Percentiles rank a stretch among this genome's conserved stretches.
These are phyloP conservation scores for Erysimum pusillum DNA, from an alignment of 441 rosid genomes.

Conservation along the genomic window DNA sequence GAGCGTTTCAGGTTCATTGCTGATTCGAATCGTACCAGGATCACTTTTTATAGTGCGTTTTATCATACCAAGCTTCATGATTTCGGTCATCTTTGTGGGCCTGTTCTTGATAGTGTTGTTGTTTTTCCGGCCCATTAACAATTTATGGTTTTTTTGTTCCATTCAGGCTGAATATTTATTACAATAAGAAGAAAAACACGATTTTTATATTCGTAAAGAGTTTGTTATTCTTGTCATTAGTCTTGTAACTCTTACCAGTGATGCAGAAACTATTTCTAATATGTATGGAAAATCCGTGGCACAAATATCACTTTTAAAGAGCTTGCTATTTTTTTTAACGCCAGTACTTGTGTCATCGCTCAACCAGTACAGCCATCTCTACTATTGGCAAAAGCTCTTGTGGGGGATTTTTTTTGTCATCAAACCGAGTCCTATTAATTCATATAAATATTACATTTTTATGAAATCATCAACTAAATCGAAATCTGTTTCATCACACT, in stretches of 20 bases:
- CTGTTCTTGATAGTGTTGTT: conserved; percentile 64
- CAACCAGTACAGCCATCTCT: too few relatives aligned
- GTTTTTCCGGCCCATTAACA: conserved; percentile 43
- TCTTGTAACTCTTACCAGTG: neutral
- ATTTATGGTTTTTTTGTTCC: neutral
- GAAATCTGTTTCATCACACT: too few relatives aligned
- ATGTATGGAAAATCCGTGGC: neutral
- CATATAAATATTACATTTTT: too few relatives aligned
- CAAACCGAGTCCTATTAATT: too few relatives aligned
- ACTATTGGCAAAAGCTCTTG: too few relatives aligned
- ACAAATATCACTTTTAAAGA: too few relatives aligned
- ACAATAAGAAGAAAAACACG: conserved; percentile 20
- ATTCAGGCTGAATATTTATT: neutral
- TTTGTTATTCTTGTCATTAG: neutral
- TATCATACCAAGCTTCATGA: conserved; percentile 69
- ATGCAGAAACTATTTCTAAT: neutral
- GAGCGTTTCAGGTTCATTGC: conserved; percentile 56
- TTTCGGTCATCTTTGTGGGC: conserved; percentile 72
- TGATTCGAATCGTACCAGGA: conserved; percentile 52
- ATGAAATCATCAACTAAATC: too few relatives aligned
- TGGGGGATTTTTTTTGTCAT: too few relatives aligned
- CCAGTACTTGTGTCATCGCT: too few relatives aligned
- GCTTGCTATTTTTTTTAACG: too few relatives aligned
- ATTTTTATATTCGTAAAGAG: neutral
- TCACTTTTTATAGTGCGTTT: conserved; percentile 61